These are phyloP conservation scores for Endothia cerciana DNA, from an alignment of 2,329 filamentous ascomycete species.

Conservation along the genomic window DNA sequence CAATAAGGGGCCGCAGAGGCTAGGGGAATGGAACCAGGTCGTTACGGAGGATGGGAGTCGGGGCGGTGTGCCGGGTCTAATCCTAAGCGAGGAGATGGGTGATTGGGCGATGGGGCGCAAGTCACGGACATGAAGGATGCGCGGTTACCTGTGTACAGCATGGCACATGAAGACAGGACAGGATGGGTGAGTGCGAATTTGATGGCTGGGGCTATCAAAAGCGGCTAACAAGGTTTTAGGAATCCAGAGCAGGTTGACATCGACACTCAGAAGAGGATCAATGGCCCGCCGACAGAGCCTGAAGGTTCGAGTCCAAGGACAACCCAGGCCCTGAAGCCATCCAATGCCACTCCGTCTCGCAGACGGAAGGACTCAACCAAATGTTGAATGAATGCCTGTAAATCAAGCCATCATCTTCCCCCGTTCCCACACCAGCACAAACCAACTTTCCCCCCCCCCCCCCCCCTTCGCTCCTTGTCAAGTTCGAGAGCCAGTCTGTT, in stretches of 20 bases:
- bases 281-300: conserved; percentile 5
- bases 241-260: background rate
- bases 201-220: conserved; percentile 25
- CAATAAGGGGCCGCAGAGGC: conserved; percentile 53
- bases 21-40: conserved; percentile 43
- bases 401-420: background rate
- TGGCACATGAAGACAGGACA: background rate
- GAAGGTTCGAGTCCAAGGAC: background rate
- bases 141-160: background rate
- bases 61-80: conserved; percentile 51
- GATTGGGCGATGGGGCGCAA: conserved; percentile 28
- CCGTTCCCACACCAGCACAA: conserved; percentile 17
- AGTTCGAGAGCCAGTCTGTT: conserved; percentile 24
- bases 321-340: background rate
- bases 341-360: background rate
- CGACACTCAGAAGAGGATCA: conserved; percentile 11
- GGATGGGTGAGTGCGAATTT: conserved; percentile 12
- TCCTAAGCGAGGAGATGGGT: conserved; percentile 49
- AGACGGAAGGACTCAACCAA: background rate
- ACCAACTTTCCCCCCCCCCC: background rate
- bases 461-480: background rate
- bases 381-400: conserved; percentile 12
- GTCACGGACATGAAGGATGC: conserved; percentile 17
- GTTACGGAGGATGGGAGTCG: conserved; percentile 58
- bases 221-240: conserved; percentile 22